Evolutionary conservation across 768 basidiomycete species (phyloP).

Genomic region (Terana coerulea): DNA sequence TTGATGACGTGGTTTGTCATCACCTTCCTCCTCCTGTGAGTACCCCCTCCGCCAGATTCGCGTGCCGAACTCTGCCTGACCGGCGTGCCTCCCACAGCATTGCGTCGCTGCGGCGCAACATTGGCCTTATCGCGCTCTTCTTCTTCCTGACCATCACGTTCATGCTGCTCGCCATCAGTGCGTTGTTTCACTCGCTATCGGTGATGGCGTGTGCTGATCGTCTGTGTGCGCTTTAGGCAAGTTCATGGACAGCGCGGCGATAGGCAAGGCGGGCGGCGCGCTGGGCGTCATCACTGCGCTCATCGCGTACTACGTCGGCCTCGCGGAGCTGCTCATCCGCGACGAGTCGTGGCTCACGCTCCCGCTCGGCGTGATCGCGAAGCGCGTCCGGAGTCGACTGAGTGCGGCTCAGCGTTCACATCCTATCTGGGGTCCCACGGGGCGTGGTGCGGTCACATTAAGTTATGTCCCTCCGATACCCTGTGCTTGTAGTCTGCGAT

Average conservation of each 20-base stretch:
- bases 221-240: slow-evolving; percentile 17
- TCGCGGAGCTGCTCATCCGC: slow-evolving; percentile 37
- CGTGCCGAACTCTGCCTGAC: background rate
- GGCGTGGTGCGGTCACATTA: too few relatives aligned
- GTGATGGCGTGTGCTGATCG: background rate
- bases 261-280: slow-evolving; percentile 40
- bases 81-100: slow-evolving; percentile 30
- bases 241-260: slow-evolving; percentile 8
- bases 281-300: slow-evolving; percentile 43
- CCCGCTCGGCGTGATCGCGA: slow-evolving; percentile 33
- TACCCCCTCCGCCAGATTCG: slow-evolving; percentile 4
- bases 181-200: slow-evolving; percentile 14
- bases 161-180: slow-evolving; percentile 39
- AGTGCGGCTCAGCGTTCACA: background rate
- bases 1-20: slow-evolving; percentile 71
- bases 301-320: slow-evolving; percentile 44
- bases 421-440: background rate
- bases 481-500: too few relatives aligned
- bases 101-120: slow-evolving; percentile 46
- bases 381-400: slow-evolving; percentile 21
- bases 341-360: slow-evolving; percentile 38
- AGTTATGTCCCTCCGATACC: too few relatives aligned
- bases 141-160: slow-evolving; percentile 53
- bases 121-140: slow-evolving; percentile 48
- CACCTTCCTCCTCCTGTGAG: slow-evolving; percentile 66